Evolutionary conservation across 441 rosid species (phyloP).

Genomic region (Populus tomentosa): DNA sequence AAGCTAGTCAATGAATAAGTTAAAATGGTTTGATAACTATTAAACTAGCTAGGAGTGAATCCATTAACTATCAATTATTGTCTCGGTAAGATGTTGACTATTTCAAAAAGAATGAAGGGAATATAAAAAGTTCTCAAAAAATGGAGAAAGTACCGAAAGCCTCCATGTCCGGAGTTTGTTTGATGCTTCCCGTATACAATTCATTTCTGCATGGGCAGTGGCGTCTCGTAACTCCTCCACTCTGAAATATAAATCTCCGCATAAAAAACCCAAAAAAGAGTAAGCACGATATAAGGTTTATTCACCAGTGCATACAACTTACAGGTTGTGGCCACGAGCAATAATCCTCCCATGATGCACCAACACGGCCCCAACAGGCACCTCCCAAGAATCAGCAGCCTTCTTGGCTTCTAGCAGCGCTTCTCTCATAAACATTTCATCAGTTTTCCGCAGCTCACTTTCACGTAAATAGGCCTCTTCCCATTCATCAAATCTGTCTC

Average conservation of each 20-base stretch:
- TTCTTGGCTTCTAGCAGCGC: conserved; percentile 89
- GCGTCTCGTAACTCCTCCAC: conserved; percentile 95
- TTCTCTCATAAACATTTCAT: conserved; percentile 95
- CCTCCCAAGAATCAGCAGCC: conserved; percentile 98
- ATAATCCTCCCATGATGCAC: conserved; percentile 86
- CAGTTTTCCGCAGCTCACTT: conserved; percentile 60
- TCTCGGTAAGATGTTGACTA: not conserved
- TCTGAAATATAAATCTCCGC: conserved; percentile 42
- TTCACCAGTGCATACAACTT: conserved; percentile 30
- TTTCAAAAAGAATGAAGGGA: not conserved
- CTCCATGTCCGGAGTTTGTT: conserved; percentile 75
- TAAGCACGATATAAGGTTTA: conserved; percentile 8
- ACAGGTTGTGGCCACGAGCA: conserved; percentile 94
- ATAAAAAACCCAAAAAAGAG: conserved; percentile 14
- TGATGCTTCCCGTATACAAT: conserved; percentile 91
- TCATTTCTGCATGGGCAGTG: conserved; percentile 97
- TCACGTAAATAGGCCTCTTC: conserved; percentile 82
- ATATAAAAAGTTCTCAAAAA: not conserved
- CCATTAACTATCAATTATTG: not conserved
- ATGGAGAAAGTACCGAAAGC: conserved; percentile 57
- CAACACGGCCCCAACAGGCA: conserved; percentile 93
- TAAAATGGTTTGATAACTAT: not conserved
- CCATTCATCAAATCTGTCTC: conserved; percentile 93
- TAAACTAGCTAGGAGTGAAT: not conserved
- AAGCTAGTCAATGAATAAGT: not conserved